Evolutionary conservation across 805 yeast species (phyloP).

Genomic region (Huiozyma sinensis): DNA sequence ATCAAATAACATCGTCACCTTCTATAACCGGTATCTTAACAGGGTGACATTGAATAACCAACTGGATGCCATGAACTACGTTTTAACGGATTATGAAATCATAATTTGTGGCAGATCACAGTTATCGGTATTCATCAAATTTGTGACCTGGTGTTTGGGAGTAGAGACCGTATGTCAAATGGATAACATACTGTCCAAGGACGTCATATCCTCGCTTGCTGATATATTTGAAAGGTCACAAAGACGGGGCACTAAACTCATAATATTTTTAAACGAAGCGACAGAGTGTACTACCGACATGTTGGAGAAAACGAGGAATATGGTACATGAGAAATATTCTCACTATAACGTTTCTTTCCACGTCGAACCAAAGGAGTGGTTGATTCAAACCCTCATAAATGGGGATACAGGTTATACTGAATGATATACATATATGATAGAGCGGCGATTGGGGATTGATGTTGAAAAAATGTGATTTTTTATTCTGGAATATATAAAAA

Average conservation of each 20-base stretch:
- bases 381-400: conserved; percentile 23
- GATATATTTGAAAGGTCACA: neutral
- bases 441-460: neutral
- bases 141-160: conserved; percentile 19
- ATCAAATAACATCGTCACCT: conserved; percentile 37
- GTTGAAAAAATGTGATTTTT: neutral
- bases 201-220: neutral
- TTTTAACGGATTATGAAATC: conserved; percentile 26
- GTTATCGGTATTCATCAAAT: conserved; percentile 18
- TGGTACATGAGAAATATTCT: conserved; percentile 1
- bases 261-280: conserved; percentile 16
- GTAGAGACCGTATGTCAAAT: conserved; percentile 8
- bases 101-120: conserved; percentile 28
- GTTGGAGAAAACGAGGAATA: conserved; percentile 4
- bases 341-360: conserved; percentile 4
- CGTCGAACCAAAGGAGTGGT: conserved; percentile 27
- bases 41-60: conserved; percentile 32
- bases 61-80: conserved; percentile 11
- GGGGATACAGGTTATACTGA: conserved; percentile 9
- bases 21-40: conserved; percentile 32
- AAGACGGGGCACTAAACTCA: conserved; percentile 1
- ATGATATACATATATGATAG: neutral
- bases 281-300: conserved; percentile 5
- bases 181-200: neutral
- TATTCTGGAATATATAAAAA: neutral